These are phyloP conservation scores for Claviceps lovelessii DNA, from an alignment of 2,329 filamentous ascomycete genomes.

Conservation along the genomic window DNA sequence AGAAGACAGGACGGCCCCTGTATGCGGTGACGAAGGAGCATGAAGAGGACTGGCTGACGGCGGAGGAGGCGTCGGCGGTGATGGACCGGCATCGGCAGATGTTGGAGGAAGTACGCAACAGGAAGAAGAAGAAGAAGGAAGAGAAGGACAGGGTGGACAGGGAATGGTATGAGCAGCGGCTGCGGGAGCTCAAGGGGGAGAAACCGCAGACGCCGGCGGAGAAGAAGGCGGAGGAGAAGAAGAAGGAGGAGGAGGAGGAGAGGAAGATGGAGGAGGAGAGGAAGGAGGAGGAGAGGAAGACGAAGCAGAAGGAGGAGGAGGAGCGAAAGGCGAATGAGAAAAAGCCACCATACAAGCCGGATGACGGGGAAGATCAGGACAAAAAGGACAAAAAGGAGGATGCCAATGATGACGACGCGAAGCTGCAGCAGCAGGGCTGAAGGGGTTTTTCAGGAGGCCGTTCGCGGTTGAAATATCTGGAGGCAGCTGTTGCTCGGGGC, in stretches of 20 bases:
- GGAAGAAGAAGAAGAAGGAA: background rate
- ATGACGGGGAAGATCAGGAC: too few species aligned
- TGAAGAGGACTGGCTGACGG: background rate
- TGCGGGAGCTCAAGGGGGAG: background rate
- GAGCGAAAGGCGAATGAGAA: background rate
- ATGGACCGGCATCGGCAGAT: background rate
- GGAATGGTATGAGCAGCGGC: background rate
- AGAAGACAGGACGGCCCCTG: background rate
- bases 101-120: too few species aligned
- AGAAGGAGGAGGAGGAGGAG: background rate
- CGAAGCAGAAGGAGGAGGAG: background rate
- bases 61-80: background rate
- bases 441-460: too few species aligned
- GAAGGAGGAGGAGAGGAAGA: background rate
- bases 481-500: too few species aligned
- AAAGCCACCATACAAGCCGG: too few species aligned
- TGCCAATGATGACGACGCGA: too few species aligned
- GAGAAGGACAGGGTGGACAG: background rate
- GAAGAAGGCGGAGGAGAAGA: too few species aligned
- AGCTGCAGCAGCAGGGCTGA: too few species aligned
- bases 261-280: background rate
- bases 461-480: too few species aligned
- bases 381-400: too few species aligned
- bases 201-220: background rate
- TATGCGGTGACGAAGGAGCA: background rate